phyloP scores from a whole-genome alignment of 2,329 filamentous ascomycete genomes.

The Phialocephala subalpina region DNA sequence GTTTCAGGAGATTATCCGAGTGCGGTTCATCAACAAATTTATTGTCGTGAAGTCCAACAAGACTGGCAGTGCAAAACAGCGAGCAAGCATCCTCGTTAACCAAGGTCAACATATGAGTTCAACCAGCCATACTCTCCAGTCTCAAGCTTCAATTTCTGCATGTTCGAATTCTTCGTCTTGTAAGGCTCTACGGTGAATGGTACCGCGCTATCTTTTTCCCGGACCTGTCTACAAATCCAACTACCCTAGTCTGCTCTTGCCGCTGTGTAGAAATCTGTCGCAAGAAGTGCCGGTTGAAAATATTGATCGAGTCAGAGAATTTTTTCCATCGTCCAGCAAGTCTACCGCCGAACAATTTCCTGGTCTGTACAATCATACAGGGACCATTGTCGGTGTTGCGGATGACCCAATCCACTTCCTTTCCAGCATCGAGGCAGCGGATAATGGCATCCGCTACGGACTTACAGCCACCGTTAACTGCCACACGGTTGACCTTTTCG shows the following conservation, averaged over 20 bases:
- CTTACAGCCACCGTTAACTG: constrained; percentile 28
- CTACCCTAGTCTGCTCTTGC: constrained; percentile 23
- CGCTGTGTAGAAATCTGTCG: constrained; percentile 29
- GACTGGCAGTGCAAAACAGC: constrained; percentile 20
- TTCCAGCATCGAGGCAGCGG: constrained; percentile 20
- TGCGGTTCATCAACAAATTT: constrained; percentile 25
- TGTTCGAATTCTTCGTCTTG: constrained; percentile 23
- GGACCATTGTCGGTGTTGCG: constrained; percentile 26
- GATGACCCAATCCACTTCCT: constrained; percentile 30
- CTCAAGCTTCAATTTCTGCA: constrained; percentile 24
- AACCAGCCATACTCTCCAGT: constrained; percentile 12
- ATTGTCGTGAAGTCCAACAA: constrained; percentile 24
- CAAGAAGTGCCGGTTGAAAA: constrained; percentile 21
- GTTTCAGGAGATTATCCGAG: constrained; percentile 21
- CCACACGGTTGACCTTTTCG: constrained; percentile 18
- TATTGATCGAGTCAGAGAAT: constrained; percentile 23
- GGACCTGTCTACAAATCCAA: constrained; percentile 21
- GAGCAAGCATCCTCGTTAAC: neutral
- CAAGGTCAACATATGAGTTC: neutral
- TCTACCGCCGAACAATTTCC: constrained; percentile 1
- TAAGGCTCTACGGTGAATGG: constrained; percentile 24
- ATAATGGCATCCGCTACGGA: constrained; percentile 26
- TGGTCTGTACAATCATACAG: constrained; percentile 25
- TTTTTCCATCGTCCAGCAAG: constrained; percentile 25
- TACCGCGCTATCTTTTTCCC: constrained; percentile 17